Base-by-base conservation (phyloP, 148 eudicot species). In the Silene conica region DNA sequence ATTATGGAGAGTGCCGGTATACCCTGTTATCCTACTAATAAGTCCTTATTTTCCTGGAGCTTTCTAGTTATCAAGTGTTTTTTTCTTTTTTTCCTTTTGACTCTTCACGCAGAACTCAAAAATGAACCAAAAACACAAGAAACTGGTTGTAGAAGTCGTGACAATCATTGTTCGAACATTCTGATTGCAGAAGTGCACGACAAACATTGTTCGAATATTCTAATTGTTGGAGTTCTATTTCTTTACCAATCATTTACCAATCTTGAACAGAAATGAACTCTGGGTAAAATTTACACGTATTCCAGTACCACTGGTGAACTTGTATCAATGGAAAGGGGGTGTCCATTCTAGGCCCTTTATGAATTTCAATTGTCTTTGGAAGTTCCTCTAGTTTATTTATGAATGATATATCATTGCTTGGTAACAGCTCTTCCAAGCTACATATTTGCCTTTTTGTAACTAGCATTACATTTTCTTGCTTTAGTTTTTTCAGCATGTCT, bases 1-100 rank as follows among this genome's bases (percentile, higher is more conserved):
- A 92, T 80, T 88, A 92, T 59, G 97, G 97, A 78, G 97, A 92
- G 59, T 88, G 97, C 82, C 86, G 95, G 97, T 92, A 80, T 41
- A 64, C 57, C 52, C 6, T 50, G 14, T 31, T 38, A 45, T 31
- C 63, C 11, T 52, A 45, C 22, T 76, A 22, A 43, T n/a, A 26
- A 13, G 19, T 23, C 4, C 15, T 61, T 70, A 38, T 22, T 41
- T 25, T 25, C 46, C 2, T 63, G 58, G 75, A 34, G n/a, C 60
- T 31, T 48, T 63, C 41, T 26, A 63, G 20, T 31, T 21, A 21
- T 34, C 11, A 12, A 19, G n/a, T n/a, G n/a, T n/a, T 55, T 67
- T 31, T 31, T 31, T 31, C 34, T 31, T 31, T 31, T 31, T 31
- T 26, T 26, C 2, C 2, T 26, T 26, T 26, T 26, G 1, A 26